Evolutionary conservation across 768 basidiomycete genomes (phyloP).

Genomic region (Cytidiella melzeri): DNA sequence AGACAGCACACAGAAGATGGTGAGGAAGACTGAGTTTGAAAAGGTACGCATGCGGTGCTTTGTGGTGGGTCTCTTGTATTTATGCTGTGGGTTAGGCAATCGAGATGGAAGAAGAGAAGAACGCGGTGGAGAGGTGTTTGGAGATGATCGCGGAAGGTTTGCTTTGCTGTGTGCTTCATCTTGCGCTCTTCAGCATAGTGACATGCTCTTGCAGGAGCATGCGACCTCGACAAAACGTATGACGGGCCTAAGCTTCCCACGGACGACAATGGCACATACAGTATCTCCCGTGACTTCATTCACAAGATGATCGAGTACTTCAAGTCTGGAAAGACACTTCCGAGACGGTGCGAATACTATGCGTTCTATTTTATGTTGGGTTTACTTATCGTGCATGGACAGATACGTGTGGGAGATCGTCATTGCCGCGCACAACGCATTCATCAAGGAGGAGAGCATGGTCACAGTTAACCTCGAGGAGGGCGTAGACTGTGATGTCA

Average conservation of each 20-base stretch:
- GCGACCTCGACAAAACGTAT: conserved; percentile 71
- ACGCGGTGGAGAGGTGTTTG: conserved; percentile 63
- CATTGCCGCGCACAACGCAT: conserved; percentile 72
- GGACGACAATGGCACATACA: conserved; percentile 58
- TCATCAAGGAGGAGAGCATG: conserved; percentile 74
- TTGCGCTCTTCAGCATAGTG: background rate
- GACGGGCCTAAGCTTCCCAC: conserved; percentile 66
- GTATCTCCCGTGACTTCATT: conserved; percentile 74
- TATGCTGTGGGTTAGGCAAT: conserved; percentile 59
- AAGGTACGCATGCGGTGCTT: conserved; percentile 47
- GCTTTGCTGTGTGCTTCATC: conserved; percentile 11
- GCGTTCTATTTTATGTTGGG: background rate
- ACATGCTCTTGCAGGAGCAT: conserved; percentile 46
- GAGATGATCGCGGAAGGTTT: conserved; percentile 77
- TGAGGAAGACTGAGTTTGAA: conserved; percentile 87
- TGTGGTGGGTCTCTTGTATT: too few relatives aligned
- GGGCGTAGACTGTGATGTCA: conserved; percentile 83
- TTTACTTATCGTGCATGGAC: background rate
- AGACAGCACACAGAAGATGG: conserved; percentile 83
- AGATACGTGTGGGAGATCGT: conserved; percentile 96
- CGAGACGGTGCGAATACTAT: conserved; percentile 61
- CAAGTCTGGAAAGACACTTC: conserved; percentile 88
- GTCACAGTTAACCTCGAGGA: conserved; percentile 71
- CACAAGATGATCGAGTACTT: conserved; percentile 86
- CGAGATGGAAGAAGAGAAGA: conserved; percentile 84